Base-by-base conservation (phyloP, 208 protist genomes). In the Trypanosoma boissoni region DNA sequence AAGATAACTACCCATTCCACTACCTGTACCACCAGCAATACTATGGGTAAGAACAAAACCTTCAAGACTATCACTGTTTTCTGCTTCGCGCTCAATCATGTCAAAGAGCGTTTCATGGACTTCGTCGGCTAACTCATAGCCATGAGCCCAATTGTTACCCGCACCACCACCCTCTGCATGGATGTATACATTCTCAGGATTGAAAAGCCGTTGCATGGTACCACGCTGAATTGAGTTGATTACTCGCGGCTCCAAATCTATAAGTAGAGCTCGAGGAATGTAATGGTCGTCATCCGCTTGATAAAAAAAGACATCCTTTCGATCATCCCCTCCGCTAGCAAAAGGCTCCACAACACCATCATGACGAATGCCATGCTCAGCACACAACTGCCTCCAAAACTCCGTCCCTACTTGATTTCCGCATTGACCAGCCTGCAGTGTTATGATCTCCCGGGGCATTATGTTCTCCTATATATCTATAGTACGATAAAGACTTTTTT, bases 241-340 rank as follows among this genome's bases (percentile, higher is more conserved):
- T 7, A 98, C 98, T 42, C 98, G 83, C 8, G 98, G 98, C 83
- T 99, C 99, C 16, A 99, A 78, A 81, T 99, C 99, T 12, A 99
- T 83, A 14, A 99, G 76, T 9, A 99, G 63, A 8, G 99, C 97
- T 20, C 99, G 79, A n/a, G 99, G 99, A 61, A 99, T 93, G 80
- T 99, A 99, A 68, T 99, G 97, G 55, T 99, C 95, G 66, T 99
- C 98, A 65, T 99, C 99, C n/a, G 98, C 98, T 76, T 99, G 98
- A 72, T 99, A 99, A 78, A 99, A 99, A 68, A 99, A 99, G 9
- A 99, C 98, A 73, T 99, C 99, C 68, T 99, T 99, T 46, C 99
- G 77, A 62, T 99, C 99, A 39, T 92, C 83, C 26, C 88, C 90
- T 55, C 77, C 74, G 21, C 93, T 90, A 29, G 95, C 97, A 80